phyloP scores from a whole-genome alignment of 2,329 filamentous ascomycete species.

The Magnaporthales sp. region DNA sequence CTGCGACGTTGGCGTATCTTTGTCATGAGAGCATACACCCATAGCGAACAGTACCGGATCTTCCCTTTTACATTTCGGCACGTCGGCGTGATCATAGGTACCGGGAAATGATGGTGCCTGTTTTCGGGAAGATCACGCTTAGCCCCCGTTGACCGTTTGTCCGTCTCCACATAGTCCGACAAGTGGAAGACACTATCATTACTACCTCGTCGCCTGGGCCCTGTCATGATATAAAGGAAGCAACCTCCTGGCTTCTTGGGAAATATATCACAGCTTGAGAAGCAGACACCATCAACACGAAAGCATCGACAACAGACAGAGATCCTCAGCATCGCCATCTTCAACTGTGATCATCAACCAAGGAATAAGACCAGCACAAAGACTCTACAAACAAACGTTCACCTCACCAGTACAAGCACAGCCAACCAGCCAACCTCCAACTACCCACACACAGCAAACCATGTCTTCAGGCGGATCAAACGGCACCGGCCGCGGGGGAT shows the following conservation, averaged over 20 bases:
- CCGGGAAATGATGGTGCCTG: background rate
- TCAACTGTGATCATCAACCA: background rate
- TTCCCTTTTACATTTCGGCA: background rate
- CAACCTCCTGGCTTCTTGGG: background rate
- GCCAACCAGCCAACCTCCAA: too few species aligned
- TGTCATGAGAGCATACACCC: background rate
- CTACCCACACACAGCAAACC: background rate
- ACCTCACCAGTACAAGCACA: background rate
- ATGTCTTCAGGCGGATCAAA: slow-evolving; percentile 4
- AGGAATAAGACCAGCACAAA: background rate
- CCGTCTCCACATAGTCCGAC: background rate
- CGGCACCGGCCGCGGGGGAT: background rate
- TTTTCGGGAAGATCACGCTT: background rate
- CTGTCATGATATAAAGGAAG: background rate
- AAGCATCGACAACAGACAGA: background rate
- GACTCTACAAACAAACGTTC: background rate
- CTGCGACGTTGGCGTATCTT: background rate
- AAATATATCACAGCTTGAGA: background rate
- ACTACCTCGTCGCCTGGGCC: background rate
- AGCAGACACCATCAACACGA: background rate
- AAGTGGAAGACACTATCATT: background rate
- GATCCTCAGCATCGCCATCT: background rate
- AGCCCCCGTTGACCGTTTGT: background rate
- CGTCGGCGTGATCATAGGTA: background rate
- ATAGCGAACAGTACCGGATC: too few species aligned